These are phyloP conservation scores for Solanum piurae DNA, from an alignment of 257 asterid species.

Conservation along the genomic window DNA sequence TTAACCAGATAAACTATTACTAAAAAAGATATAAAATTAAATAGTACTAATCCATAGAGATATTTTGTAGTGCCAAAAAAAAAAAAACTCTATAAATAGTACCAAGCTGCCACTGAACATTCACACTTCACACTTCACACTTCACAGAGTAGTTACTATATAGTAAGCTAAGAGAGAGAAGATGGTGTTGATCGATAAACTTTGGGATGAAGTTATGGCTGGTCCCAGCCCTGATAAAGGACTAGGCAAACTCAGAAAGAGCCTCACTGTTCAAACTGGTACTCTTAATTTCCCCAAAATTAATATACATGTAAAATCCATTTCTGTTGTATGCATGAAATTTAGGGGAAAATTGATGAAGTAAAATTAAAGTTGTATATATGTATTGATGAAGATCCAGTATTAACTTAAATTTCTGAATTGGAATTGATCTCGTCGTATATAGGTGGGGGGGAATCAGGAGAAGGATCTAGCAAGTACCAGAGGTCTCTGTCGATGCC, in stretches of 20 bases:
- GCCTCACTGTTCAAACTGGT: constrained; percentile 35
- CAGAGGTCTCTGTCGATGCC: constrained; percentile 62
- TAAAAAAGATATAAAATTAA: background rate
- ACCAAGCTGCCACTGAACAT: background rate
- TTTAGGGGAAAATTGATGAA: background rate
- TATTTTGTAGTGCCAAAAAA: background rate
- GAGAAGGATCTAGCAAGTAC: constrained; percentile 31
- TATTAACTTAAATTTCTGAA: background rate
- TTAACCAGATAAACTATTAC: background rate
- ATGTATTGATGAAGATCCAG: background rate
- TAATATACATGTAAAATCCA: background rate
- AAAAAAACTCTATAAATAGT: constrained; percentile 13
- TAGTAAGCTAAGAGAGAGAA: background rate
- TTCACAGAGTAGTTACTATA: background rate
- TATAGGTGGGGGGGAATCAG: constrained; percentile 22
- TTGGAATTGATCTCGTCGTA: background rate
- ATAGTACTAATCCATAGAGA: background rate
- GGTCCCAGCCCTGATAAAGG: constrained; percentile 88
- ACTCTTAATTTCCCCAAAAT: background rate
- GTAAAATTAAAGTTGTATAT: background rate
- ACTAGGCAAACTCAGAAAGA: constrained; percentile 67
- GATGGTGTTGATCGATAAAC: constrained; percentile 77
- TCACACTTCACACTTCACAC: background rate
- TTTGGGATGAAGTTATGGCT: constrained; percentile 90
- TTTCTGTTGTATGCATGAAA: background rate